phyloP scores from a whole-genome alignment of 169 alveolate species.

The Pseudocohnilembus persalinus region DNA sequence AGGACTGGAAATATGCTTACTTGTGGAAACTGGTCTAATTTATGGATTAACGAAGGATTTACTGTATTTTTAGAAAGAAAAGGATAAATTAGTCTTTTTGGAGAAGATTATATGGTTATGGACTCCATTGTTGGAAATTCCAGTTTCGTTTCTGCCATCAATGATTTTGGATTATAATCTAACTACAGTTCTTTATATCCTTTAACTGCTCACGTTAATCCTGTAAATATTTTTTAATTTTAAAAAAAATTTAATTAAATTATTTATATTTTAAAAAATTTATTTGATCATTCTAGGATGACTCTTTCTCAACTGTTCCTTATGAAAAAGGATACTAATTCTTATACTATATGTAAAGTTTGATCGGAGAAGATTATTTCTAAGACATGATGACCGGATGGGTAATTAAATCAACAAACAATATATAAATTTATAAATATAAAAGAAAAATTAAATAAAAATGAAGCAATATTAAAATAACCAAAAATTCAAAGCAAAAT shows the following conservation, averaged over 20 bases:
- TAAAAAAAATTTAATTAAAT: no score
- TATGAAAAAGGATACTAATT: constrained; percentile 84
- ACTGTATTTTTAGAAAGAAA: constrained; percentile 87
- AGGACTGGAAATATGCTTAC: constrained; percentile 91
- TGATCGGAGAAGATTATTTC: constrained; percentile 65
- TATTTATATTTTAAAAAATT: no score
- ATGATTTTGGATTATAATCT: constrained; percentile 46
- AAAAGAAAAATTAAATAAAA: no score
- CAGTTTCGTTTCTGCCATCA: constrained; percentile 44
- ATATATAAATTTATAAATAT: no score
- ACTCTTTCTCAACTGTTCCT: constrained; percentile 73
- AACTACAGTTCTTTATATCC: constrained; percentile 78
- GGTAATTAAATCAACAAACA: not conserved
- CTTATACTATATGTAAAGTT: constrained; percentile 55
- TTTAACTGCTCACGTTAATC: constrained; percentile 61
- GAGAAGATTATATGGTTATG: constrained; percentile 51
- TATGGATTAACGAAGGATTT: constrained; percentile 93
- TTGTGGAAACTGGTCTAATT: constrained; percentile 73
- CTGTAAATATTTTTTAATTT: constrained; percentile 82
- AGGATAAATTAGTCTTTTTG: constrained; percentile 53
- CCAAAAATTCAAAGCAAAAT: no score
- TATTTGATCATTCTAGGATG: constrained; percentile 1
- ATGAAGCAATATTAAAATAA: no score
- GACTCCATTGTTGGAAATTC: constrained; percentile 59
- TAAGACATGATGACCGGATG: constrained; percentile 50